Evolutionary conservation across 306 rosid genomes (phyloP).

Genomic region (Fragaria iinumae): DNA sequence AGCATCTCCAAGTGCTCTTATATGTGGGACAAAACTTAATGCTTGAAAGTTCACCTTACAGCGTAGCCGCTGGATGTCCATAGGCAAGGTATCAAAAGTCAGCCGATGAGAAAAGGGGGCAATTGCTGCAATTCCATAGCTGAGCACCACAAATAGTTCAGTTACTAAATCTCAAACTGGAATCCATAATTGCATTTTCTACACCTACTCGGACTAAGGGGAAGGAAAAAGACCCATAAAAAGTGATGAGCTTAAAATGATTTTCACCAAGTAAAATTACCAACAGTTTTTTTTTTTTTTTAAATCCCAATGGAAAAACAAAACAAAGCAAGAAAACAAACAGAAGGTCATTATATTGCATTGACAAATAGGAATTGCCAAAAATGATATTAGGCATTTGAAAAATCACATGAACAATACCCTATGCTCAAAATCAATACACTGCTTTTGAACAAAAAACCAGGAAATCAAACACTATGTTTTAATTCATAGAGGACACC

Average conservation of each 20-base stretch:
- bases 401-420: background rate
- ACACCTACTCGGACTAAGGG: background rate
- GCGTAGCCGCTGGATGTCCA: slow-evolving; percentile 86
- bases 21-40: slow-evolving; percentile 79
- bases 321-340: background rate
- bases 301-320: background rate
- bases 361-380: background rate
- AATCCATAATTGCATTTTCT: background rate
- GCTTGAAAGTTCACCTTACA: slow-evolving; percentile 95
- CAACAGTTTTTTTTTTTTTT: too few relatives aligned
- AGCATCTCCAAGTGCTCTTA: slow-evolving; percentile 80
- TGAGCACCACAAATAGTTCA: slow-evolving; percentile 40
- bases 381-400: background rate
- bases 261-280: background rate
- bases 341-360: background rate
- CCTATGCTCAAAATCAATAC: background rate
- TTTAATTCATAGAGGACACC: background rate
- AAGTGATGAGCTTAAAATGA: background rate
- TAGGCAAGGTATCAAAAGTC: slow-evolving; percentile 82
- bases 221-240: background rate
- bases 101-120: slow-evolving; percentile 97
- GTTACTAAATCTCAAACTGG: background rate
- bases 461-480: too few relatives aligned
- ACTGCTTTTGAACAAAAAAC: background rate
- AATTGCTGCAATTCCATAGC: slow-evolving; percentile 88